Evolutionary conservation across 1,284 basidiomycete species (phyloP).

Genomic region (Ustilago sp.): DNA sequence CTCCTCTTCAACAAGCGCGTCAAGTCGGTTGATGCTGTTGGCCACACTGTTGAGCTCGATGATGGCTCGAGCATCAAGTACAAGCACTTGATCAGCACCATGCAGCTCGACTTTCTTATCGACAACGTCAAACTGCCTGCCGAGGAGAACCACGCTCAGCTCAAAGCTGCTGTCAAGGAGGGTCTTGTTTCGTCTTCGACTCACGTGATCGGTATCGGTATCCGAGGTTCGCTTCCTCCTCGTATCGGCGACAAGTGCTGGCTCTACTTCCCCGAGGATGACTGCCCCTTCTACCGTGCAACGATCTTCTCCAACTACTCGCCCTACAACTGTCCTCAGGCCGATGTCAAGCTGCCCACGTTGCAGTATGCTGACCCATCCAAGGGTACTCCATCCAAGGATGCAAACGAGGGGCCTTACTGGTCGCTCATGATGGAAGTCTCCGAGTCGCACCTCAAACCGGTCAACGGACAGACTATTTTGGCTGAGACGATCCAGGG

Average conservation of each 20-base stretch:
- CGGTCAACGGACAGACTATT: conserved; percentile 72
- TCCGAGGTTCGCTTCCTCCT: conserved; percentile 72
- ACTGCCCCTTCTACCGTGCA: conserved; percentile 74
- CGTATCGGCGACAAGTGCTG: conserved; percentile 74
- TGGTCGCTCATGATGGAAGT: conserved; percentile 73
- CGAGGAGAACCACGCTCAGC: conserved; percentile 69
- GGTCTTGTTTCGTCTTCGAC: conserved; percentile 72
- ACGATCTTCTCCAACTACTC: conserved; percentile 75
- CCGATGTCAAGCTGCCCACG: conserved; percentile 71
- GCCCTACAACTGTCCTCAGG: conserved; percentile 72
- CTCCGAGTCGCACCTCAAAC: conserved; percentile 73
- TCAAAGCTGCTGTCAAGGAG: conserved; percentile 69
- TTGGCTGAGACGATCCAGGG: conserved; percentile 73
- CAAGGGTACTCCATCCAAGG: conserved; percentile 68
- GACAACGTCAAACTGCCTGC: conserved; percentile 70
- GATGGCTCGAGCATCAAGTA: conserved; percentile 72
- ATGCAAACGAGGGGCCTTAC: conserved; percentile 72
- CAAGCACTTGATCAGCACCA: conserved; percentile 72
- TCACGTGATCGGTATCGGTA: conserved; percentile 73
- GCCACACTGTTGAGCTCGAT: conserved; percentile 70
- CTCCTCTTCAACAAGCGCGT: conserved; percentile 71
- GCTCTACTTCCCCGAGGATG: conserved; percentile 72
- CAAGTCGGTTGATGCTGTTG: conserved; percentile 70
- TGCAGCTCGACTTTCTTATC: conserved; percentile 72
- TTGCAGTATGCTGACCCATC: conserved; percentile 72